Conservation (phyloP, 805 yeast species). For the Spencermartinsiella europaea region DNA sequence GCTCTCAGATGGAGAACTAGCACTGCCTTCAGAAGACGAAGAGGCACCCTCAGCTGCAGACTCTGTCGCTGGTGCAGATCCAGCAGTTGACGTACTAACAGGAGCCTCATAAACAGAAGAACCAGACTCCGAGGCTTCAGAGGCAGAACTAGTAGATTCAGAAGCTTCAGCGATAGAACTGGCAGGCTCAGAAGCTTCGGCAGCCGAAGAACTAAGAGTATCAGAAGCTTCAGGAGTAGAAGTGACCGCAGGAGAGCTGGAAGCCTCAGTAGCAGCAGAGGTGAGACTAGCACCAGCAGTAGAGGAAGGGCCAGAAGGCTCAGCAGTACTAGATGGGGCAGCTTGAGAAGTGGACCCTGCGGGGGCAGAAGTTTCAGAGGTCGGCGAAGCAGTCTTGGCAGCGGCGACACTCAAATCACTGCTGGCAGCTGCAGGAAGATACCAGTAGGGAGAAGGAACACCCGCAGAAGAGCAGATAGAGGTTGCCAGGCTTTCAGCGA, state of each 20-base stretch:
- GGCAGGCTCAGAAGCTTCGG: constrained; percentile 17
- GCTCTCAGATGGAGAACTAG: too few species aligned
- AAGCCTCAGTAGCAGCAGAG: constrained; percentile 14
- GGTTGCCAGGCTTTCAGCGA: constrained; percentile 40
- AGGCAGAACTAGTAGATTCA: constrained; percentile 1
- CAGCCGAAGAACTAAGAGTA: constrained; percentile 13
- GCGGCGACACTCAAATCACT: constrained; percentile 15
- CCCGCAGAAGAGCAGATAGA: constrained; percentile 41
- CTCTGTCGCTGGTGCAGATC: constrained; percentile 6
- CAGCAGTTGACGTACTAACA: neutral
- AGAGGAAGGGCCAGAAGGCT: constrained; percentile 9
- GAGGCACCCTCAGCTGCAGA: constrained; percentile 2
- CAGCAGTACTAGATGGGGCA: constrained; percentile 3
- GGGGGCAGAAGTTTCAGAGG: constrained; percentile 12
- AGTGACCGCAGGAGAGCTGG: constrained; percentile 16
- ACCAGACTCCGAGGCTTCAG: constrained; percentile 1
- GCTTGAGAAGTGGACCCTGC: constrained; percentile 8
- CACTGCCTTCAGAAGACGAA: neutral
- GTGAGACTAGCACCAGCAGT: constrained; percentile 17
- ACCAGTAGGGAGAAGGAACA: constrained; percentile 25
- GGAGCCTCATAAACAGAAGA: neutral
- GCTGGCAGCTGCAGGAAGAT: constrained; percentile 11
- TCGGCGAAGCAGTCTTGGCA: constrained; percentile 13
- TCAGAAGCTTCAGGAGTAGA: constrained; percentile 7
- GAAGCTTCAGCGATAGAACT: constrained; percentile 10